Base-by-base conservation (phyloP, 345 rosid species). In the Populus euphratica region DNA sequence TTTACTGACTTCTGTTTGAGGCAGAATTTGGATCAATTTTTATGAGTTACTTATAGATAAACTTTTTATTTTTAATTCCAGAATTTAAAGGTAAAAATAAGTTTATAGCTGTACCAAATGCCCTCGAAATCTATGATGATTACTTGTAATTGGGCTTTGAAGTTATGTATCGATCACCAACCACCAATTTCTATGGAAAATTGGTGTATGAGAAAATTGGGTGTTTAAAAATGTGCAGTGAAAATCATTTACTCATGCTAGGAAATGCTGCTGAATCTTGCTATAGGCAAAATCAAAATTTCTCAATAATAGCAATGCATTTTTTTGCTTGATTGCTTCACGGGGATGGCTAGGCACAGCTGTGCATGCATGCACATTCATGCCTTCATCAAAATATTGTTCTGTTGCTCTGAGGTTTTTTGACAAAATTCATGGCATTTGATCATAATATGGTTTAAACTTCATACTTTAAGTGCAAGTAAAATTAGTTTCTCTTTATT, bases 401-500 rank as follows among this genome's bases (percentile, higher is more conserved):
- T 68, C 17, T 8, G 8, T 27, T 50, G 50, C 36, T 5, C 11
- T 33, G 47, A 35, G 64, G 18, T 31, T 21, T 67, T 35, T 41
- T 41, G 18, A 12, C 14, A 33, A 36, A 50, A 76, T 23, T 43
- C 47, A 5, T 43, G 20, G 70, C 52, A 52, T 43, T 23, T 31
- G 72, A 72, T 31, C 39, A 38, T 3, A 17, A 13, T 49, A 39
- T 8, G 69, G 47, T 73, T 27, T 83, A 43, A 29, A 38, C 59
- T 73, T 74, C 54, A 20, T 43, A 10, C 29, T 59, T 8, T n/a
- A 10, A 59, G 31, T 74, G 49, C 73, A 70, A 17, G 54, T 67
- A 27, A 66, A 82, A 64, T 36, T 62, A 69, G 74, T 44, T 76
- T 78, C 31, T 64, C 70, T 61, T 84, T 77, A 70, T 83, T 69